A percentile compares a stretch with the other conserved stretches of the same genome.
These are phyloP conservation scores for Drosera capensis DNA, from an alignment of 148 eudicot genomes.

Conservation along the genomic window DNA sequence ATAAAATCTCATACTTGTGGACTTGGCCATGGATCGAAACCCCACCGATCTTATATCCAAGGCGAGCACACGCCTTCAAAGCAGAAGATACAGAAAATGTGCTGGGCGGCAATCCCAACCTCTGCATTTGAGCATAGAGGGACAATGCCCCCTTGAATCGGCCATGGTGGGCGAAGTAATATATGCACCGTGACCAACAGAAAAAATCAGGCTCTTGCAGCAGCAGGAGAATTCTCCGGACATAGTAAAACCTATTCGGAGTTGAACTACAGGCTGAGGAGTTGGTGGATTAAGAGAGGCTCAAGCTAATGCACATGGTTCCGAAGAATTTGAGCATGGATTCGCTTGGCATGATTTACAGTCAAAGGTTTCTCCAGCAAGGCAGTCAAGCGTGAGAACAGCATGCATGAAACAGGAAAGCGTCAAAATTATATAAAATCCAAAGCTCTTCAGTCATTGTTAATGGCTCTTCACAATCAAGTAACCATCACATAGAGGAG, in stretches of 20 bases:
- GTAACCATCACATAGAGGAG: too few species aligned
- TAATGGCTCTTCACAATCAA: too few species aligned
- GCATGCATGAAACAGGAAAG: slow-evolving; percentile 26
- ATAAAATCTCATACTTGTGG: slow-evolving; percentile 32
- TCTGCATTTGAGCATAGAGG: slow-evolving; percentile 39
- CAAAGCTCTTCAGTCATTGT: too few species aligned
- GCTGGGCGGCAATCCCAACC: slow-evolving; percentile 24
- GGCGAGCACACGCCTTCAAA: slow-evolving; percentile 57
- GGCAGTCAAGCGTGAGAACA: slow-evolving; percentile 20
- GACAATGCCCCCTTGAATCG: slow-evolving; percentile 40
- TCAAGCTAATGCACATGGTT: slow-evolving; percentile 24
- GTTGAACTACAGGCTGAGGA: slow-evolving; percentile 13
- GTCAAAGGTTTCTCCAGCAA: slow-evolving; percentile 26
- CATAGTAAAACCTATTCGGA: slow-evolving; percentile 16
- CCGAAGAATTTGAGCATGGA: slow-evolving; percentile 42
- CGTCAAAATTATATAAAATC: too few species aligned
- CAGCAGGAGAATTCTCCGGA: slow-evolving; percentile 22
- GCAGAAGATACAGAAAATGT: slow-evolving; percentile 46
- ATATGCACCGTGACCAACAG: slow-evolving; percentile 34
- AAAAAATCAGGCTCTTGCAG: slow-evolving; percentile 25
- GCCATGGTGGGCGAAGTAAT: slow-evolving; percentile 31
- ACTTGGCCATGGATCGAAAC: slow-evolving; percentile 55
- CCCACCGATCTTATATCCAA: slow-evolving; percentile 28
- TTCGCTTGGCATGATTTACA: slow-evolving; percentile 43
- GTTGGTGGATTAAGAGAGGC: slow-evolving; percentile 19